phyloP scores from a whole-genome alignment of 192 early-diverging fungal genomes.

The Tieghemiomyces parasiticus region DNA sequence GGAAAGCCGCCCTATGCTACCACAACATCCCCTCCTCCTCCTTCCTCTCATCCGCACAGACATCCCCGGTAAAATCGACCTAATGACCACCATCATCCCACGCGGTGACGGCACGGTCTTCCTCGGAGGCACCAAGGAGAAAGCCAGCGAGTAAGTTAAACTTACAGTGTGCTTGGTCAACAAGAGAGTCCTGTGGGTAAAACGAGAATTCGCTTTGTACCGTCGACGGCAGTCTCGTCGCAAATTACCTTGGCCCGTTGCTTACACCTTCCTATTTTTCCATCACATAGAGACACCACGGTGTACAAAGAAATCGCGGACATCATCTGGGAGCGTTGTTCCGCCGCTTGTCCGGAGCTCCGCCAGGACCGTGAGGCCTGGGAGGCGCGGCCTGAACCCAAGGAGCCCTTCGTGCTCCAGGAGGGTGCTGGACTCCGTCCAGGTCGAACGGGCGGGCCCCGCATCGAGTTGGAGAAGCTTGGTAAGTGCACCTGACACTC shows the following conservation, averaged over 20 bases:
- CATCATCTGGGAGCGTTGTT: conserved; percentile 7
- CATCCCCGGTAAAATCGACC: conserved; percentile 6
- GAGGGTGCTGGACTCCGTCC: conserved; percentile 3
- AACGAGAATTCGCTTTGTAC: too few species aligned
- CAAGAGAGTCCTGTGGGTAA: too few species aligned
- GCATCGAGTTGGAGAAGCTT: background rate
- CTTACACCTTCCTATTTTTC: too few species aligned
- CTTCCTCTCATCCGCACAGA: too few species aligned
- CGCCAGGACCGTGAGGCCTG: background rate
- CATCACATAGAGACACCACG: too few species aligned
- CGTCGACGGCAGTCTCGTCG: too few species aligned
- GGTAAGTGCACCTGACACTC: too few species aligned
- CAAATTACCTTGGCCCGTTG: too few species aligned
- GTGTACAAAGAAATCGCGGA: background rate
- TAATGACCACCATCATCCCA: conserved; percentile 23
- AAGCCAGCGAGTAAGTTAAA: conserved; percentile 13
- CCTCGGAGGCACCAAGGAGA: conserved; percentile 23
- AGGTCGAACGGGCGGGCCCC: background rate
- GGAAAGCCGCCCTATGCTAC: too few species aligned
- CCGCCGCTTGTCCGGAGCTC: background rate
- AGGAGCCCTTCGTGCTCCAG: background rate
- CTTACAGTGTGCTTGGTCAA: background rate
- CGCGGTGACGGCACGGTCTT: conserved; percentile 23
- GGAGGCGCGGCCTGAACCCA: background rate
- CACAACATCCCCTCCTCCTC: too few species aligned